Base-by-base conservation (phyloP, 768 basidiomycete species). In the Clavaria fumosa region DNA sequence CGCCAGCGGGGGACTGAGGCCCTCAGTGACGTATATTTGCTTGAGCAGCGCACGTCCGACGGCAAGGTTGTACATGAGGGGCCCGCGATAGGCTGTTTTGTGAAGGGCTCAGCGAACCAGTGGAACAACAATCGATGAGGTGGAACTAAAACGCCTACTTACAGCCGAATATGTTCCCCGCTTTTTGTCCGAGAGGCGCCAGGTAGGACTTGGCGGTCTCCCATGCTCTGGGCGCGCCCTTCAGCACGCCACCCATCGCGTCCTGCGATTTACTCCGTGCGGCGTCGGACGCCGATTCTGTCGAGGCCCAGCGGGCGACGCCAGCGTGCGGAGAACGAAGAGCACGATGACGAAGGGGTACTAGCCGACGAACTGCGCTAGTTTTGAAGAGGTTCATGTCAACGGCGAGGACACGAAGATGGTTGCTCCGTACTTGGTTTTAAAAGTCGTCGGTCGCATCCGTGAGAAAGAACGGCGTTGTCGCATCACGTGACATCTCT, bases 21-120 rank as follows among this genome's bases (percentile, higher is more conserved):
- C 72, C 57, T 86, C 83, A 26, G 69, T 66, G 38, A 70, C 50
- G 57, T 85, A 85, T 37, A 86, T 63, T 43, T 80, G 76, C 59
- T 82, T 83, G 37, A 70, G 50, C 34, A 93, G 47, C 51, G 89
- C 85, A 37, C 76, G 72, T 14, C 72, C 64, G 34, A 91, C 83
- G 37, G 76, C 53, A 20, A 82, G 60, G 62, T 89, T 88, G 66
- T 88, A 89, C 20, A 70, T 42, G 23, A 89, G 51, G 4, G 85
- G 84, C 50, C 81, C 67, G 43, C 74, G 73, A 63, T 86, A 85
- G 7, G 75, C 86, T 60, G 38, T 19, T 23, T 10, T 22, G 28
- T 17, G 35, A 23, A 47, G 38, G 26, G 31, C 17, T 23, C 5
- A 36, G 22, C 27, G n/a, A 7, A 5, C 5, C 31, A 39, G 15